Conservation (phyloP, 2,329 filamentous ascomycete species). For the Fusarium mexicanum region DNA sequence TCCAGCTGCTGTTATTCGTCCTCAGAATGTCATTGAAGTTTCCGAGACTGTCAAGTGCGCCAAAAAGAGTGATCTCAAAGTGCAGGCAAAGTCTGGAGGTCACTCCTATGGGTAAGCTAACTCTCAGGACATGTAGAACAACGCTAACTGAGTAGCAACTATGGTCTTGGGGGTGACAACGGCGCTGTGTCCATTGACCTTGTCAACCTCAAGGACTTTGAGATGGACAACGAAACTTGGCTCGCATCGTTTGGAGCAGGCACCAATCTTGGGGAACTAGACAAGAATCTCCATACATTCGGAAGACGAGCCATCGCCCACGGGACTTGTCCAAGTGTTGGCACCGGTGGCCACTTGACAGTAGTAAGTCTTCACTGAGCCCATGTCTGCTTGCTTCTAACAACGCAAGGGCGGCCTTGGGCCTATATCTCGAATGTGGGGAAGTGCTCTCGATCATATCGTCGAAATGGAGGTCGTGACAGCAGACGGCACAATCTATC, state of each 20-base stretch:
- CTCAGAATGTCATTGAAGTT: conserved; percentile 62
- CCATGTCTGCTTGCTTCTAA: not conserved
- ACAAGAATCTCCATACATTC: conserved; percentile 58
- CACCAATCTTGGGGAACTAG: conserved; percentile 61
- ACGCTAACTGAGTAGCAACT: conserved; percentile 45
- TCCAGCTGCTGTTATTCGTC: conserved; percentile 66
- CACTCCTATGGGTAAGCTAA: conserved; percentile 68
- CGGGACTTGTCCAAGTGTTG: conserved; percentile 68
- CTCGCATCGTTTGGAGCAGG: conserved; percentile 66
- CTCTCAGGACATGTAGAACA: rapidly evolving
- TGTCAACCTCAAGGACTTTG: conserved; percentile 61
- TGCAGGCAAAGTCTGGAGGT: conserved; percentile 71
- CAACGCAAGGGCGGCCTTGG: conserved; percentile 62
- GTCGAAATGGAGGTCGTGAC: conserved; percentile 60
- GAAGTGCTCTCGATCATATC: conserved; percentile 64
- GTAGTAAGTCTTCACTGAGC: conserved; percentile 53
- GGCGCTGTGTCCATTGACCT: conserved; percentile 66
- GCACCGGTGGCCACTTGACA: conserved; percentile 67
- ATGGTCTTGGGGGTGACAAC: conserved; percentile 59
- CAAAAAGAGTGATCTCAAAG: conserved; percentile 57
- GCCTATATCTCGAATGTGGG: conserved; percentile 69
- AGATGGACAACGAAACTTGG: conserved; percentile 62
- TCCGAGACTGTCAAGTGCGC: conserved; percentile 68
- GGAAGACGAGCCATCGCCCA: conserved; percentile 68
- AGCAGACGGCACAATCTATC: conserved; percentile 61